These are phyloP conservation scores for Luzula sylvatica DNA, from an alignment of 176 grass and related monocot species.

Conservation along the genomic window DNA sequence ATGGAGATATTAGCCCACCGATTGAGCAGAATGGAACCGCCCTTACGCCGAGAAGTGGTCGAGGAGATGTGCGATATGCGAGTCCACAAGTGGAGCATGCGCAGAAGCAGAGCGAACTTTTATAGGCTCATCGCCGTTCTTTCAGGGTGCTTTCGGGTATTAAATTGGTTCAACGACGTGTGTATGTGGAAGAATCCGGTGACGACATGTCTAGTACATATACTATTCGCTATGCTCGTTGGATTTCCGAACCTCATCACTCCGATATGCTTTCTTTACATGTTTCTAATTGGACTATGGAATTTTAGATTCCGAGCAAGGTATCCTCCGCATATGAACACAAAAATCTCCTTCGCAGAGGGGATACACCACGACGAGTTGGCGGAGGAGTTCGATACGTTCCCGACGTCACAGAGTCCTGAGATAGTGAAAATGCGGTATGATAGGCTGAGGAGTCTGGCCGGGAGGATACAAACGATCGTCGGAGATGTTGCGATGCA, in stretches of 20 bases:
- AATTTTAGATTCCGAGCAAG: constrained; percentile 37
- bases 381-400: constrained; percentile 84
- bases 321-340: constrained; percentile 68
- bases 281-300: constrained; percentile 51
- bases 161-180: constrained; percentile 50
- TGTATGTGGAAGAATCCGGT: constrained; percentile 58
- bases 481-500: constrained; percentile 52
- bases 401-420: constrained; percentile 38
- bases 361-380: constrained; percentile 51
- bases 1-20: constrained; percentile 50
- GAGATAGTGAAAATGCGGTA: constrained; percentile 73
- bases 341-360: constrained; percentile 52
- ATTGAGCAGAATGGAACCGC: constrained; percentile 60
- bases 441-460: constrained; percentile 61
- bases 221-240: constrained; percentile 59
- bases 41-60: constrained; percentile 51
- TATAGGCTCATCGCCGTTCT: constrained; percentile 50
- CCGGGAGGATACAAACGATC: constrained; percentile 60
- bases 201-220: constrained; percentile 51
- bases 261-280: constrained; percentile 63
- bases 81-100: constrained; percentile 61
- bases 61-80: constrained; percentile 64
- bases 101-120: constrained; percentile 76
- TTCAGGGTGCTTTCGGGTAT: constrained; percentile 32
- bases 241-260: constrained; percentile 59